Evolutionary conservation across 1,139 yeast genomes (phyloP).

Genomic region (Williopsis jadinii): DNA sequence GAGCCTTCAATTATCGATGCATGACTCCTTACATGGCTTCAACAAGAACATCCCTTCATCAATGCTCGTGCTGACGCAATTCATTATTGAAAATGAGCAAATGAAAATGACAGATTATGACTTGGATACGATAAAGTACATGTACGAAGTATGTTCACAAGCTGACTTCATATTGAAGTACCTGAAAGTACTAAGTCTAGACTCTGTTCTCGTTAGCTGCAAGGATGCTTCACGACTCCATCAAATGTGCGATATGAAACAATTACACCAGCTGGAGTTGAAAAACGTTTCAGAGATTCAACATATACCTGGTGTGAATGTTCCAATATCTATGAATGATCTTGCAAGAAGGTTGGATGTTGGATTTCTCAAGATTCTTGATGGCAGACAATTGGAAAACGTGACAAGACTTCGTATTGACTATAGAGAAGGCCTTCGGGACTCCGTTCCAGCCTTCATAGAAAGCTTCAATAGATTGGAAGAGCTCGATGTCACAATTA

Average conservation of each 20-base stretch:
- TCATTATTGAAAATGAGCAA: constrained; percentile 11
- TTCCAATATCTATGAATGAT: constrained; percentile 9
- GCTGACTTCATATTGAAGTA: constrained; percentile 1
- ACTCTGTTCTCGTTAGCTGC: constrained; percentile 12
- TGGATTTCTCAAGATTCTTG: constrained; percentile 26
- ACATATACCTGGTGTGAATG: constrained; percentile 5
- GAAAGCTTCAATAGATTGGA: constrained; percentile 22
- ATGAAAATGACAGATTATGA: constrained; percentile 14
- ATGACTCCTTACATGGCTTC: constrained; percentile 11
- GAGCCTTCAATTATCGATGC: constrained; percentile 7
- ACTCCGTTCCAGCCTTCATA: constrained; percentile 37
- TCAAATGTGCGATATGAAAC: constrained; percentile 6
- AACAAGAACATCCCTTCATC: constrained; percentile 12
- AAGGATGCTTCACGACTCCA: constrained; percentile 10
- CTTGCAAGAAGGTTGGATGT: constrained; percentile 18
- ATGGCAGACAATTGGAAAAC: constrained; percentile 23
- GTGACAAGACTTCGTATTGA: constrained; percentile 35
- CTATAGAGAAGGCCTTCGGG: constrained; percentile 36
- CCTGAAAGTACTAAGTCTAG: constrained; percentile 8
- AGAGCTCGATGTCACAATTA: constrained; percentile 37
- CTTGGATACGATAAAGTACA: constrained; percentile 6
- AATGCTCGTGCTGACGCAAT: constrained; percentile 13
- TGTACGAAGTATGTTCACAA: constrained; percentile 6
- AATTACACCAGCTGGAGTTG: constrained; percentile 13
- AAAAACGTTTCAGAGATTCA: constrained; percentile 17